These are phyloP conservation scores for Trametes sanguinea DNA, from an alignment of 768 basidiomycete species.

Conservation along the genomic window DNA sequence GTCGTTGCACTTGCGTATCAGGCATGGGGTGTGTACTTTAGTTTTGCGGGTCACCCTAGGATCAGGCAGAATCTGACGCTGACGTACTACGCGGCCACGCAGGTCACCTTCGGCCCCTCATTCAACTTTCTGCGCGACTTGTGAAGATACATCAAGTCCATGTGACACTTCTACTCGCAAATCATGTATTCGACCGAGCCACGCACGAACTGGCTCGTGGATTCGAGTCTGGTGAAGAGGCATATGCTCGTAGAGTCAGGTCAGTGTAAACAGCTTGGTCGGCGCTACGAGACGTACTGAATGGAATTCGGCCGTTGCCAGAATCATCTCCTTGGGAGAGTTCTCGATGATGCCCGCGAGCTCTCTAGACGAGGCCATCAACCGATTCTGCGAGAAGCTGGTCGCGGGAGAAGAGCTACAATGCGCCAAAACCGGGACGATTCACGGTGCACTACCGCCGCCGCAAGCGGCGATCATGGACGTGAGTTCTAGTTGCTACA, in stretches of 20 bases:
- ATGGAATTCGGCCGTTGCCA: background rate
- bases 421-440: background rate
- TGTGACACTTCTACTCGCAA: slow-evolving; percentile 17
- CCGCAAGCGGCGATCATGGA: background rate
- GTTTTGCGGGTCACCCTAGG: background rate
- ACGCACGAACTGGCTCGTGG: slow-evolving; percentile 10
- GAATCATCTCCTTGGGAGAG: background rate
- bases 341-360: background rate
- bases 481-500: background rate
- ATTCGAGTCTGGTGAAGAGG: slow-evolving; percentile 5
- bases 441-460: background rate
- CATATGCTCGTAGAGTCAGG: slow-evolving; percentile 2
- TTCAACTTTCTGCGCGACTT: slow-evolving; percentile 12
- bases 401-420: background rate
- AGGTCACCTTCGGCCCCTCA: slow-evolving; percentile 23
- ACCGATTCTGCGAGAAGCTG: background rate
- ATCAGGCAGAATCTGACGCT: too few species aligned
- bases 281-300: background rate
- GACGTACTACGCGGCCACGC: background rate
- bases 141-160: slow-evolving; percentile 10
- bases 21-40: slow-evolving; percentile 1
- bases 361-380: background rate
- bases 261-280: background rate
- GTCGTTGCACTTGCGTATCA: background rate
- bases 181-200: slow-evolving; percentile 3